Evolutionary conservation across 495 filamentous ascomycete genomes (phyloP).

Genomic region (Penicillium cinerascens): DNA sequence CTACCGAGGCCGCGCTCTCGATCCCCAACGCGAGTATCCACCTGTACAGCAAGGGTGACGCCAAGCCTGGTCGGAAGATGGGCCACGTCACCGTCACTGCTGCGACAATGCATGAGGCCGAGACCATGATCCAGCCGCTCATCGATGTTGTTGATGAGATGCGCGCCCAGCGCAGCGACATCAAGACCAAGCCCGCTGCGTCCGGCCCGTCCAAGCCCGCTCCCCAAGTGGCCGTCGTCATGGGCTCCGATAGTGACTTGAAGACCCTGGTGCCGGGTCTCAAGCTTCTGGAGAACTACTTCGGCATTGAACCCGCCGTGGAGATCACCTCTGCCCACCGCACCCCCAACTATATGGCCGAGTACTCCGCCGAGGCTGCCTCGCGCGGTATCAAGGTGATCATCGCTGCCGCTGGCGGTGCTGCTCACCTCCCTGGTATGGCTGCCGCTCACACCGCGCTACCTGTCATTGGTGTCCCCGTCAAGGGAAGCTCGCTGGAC

Average conservation of each 20-base stretch:
- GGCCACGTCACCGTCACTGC: conserved; percentile 83
- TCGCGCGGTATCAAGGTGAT: conserved; percentile 77
- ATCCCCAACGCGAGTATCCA: conserved; percentile 66
- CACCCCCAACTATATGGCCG: conserved; percentile 78
- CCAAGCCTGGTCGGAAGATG: conserved; percentile 87
- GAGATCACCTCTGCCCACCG: conserved; percentile 94
- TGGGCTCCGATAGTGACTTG: conserved; percentile 95
- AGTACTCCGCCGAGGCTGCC: conserved; percentile 66
- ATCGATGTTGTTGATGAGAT: conserved; percentile 63
- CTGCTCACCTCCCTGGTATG: conserved; percentile 93
- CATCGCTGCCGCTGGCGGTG: conserved; percentile 91
- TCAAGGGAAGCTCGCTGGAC: conserved; percentile 81
- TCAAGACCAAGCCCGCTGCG: conserved; percentile 38
- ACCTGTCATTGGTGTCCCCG: conserved; percentile 89
- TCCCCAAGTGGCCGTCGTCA: conserved; percentile 78
- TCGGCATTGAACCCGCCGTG: conserved; percentile 70
- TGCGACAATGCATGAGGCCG: conserved; percentile 66
- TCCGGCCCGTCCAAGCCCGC: conserved; percentile 34
- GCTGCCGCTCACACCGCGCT: conserved; percentile 78
- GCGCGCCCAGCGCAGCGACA: conserved; percentile 52
- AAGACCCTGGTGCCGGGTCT: conserved; percentile 72
- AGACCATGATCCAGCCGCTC: conserved; percentile 63
- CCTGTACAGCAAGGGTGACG: conserved; percentile 85
- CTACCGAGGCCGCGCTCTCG: conserved; percentile 62
- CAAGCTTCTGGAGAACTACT: conserved; percentile 65